Evolutionary conservation across 768 basidiomycete genomes (phyloP).

Genomic region (Epithele typhae): DNA sequence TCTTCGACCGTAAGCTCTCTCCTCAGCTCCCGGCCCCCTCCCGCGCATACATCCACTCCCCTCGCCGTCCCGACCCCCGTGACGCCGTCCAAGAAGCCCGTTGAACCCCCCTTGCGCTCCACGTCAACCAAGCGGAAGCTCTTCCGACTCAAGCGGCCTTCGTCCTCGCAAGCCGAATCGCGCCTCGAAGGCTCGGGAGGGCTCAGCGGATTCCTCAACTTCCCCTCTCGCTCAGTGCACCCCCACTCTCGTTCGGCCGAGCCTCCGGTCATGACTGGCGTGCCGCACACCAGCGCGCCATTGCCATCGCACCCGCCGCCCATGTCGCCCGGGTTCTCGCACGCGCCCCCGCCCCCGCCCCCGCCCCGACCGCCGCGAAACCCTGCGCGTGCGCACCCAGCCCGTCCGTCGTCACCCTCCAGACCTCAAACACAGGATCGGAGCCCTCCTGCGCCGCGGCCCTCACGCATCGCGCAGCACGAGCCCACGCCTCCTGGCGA

Average conservation of each 20-base stretch:
- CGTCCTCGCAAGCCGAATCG: constrained; percentile 6
- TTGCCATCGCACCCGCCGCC: background rate
- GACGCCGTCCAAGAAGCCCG: no score
- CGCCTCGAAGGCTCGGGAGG: background rate
- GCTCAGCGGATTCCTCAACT: no score
- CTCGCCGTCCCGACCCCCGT: background rate
- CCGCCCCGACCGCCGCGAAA: constrained; percentile 19
- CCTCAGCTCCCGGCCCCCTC: background rate
- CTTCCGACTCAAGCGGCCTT: constrained; percentile 19
- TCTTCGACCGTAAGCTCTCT: no score
- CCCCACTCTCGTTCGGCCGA: background rate
- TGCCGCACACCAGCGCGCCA: background rate
- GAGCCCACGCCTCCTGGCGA: background rate
- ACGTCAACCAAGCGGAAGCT: constrained; percentile 13
- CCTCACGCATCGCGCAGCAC: background rate
- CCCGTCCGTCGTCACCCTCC: constrained; percentile 3
- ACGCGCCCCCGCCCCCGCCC: background rate
- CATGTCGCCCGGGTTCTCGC: background rate
- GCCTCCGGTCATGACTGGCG: background rate
- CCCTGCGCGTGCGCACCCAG: constrained; percentile 11
- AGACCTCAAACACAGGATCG: constrained; percentile 3
- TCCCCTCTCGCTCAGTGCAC: background rate
- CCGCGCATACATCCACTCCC: background rate
- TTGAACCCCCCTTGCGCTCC: constrained; percentile 6
- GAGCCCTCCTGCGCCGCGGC: background rate